These are phyloP conservation scores for Citeromyces hawaiiensis DNA, from an alignment of 1,139 yeast species.

Conservation along the genomic window DNA sequence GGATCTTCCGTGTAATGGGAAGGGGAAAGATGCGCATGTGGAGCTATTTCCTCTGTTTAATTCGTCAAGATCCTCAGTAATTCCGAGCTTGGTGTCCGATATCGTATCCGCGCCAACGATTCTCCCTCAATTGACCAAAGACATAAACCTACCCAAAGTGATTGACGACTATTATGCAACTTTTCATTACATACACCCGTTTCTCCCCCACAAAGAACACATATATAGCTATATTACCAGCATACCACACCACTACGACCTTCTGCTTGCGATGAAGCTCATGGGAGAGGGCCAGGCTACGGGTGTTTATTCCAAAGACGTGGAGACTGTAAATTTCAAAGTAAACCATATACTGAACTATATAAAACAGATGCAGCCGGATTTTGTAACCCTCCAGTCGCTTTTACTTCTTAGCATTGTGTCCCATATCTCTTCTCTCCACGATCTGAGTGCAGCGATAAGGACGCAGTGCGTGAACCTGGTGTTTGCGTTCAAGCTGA, in stretches of 20 bases:
- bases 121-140: conserved; percentile 11
- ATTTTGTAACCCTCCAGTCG: conserved; percentile 27
- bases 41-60: background rate
- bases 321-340: conserved; percentile 21
- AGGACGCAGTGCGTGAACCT: conserved; percentile 25
- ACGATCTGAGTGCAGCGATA: conserved; percentile 24
- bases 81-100: no score
- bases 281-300: conserved; percentile 30
- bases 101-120: background rate
- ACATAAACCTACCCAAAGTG: conserved; percentile 15
- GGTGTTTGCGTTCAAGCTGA: conserved; percentile 21
- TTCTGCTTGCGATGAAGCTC: conserved; percentile 29
- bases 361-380: conserved; percentile 23
- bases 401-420: conserved; percentile 23
- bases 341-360: conserved; percentile 22
- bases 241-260: conserved; percentile 21
- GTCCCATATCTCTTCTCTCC: conserved; percentile 33
- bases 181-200: conserved; percentile 30
- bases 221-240: conserved; percentile 18
- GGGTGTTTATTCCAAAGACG: conserved; percentile 18
- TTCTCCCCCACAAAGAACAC: conserved; percentile 24
- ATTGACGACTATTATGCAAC: conserved; percentile 22
- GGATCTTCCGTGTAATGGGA: background rate
- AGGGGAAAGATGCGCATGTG: conserved; percentile 4
- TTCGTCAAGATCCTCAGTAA: no score